Evolutionary conservation across 2,329 filamentous ascomycete genomes (phyloP), one percentile per base, ranked within the genome.

Genomic region (Aspergillus sp.): DNA sequence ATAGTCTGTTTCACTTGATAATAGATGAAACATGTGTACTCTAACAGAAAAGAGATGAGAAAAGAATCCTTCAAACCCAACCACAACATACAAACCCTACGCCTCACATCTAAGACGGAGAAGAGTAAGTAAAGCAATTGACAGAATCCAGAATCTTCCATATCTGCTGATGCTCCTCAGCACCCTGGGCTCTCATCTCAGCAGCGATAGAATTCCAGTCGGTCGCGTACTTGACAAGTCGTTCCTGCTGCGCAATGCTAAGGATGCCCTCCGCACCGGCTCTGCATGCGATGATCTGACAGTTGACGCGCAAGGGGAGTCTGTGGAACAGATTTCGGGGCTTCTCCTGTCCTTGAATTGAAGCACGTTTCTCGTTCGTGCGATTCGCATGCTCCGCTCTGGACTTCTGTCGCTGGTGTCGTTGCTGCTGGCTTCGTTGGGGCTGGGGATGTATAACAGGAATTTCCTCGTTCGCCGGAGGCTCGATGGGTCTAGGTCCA

Each of bases 131-230:
- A 44, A 68, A 62, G 44, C 65, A 67, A 7, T 55, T 52, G 17
- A 66, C 59, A 12, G 58, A 61, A 20, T 63, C 62, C 25, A 68
- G 51, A 32, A 66, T 60, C 38, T 65, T 66, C 63, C 63, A 65
- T 32, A 67, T 60, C 30, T 67, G 65, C 50, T 67, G 62, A 44
- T 63, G 52, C 30, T 60, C 47, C 6, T 59, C 57, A 2, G 54
- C 59, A 0, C 64, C 64, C 19, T 56, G 58, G 20, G 65, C 60
- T 0, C 53, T 57, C 47, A 66, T 44, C 49, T 66, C 62, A 30
- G 62, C 54, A 2, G 51, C 53, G 4, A 67, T 41, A 10, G 57
- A 53, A 33, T 60, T 45, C 64, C 64, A 64, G 39, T 66, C 60
- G 9, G 59, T 51, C 3, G 63, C 64, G 51, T 68, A 66, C n/a